These are phyloP conservation scores for Skeletonema marinoi DNA, from an alignment of 108 stramenopile species.

Conservation along the genomic window DNA sequence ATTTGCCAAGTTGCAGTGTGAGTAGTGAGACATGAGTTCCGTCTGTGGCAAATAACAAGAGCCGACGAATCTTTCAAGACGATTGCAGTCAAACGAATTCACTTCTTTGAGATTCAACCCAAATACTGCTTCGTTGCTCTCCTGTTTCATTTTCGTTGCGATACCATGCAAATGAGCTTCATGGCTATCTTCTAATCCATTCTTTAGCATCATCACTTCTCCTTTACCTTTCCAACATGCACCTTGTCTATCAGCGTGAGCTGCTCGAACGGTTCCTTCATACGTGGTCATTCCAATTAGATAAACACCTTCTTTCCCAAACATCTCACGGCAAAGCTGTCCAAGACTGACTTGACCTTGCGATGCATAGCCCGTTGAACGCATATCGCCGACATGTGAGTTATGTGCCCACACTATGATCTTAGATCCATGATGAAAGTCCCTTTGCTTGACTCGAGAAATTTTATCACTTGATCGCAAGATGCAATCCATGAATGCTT, in stretches of 20 bases:
- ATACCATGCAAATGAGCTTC: constrained; percentile 4
- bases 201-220: neutral
- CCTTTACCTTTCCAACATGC: constrained; percentile 12
- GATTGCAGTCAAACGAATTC: constrained; percentile 2
- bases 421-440: neutral
- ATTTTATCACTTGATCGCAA: neutral
- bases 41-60: constrained; percentile 12
- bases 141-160: neutral
- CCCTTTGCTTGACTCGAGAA: neutral
- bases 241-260: constrained; percentile 8
- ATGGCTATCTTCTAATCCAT: constrained; percentile 12
- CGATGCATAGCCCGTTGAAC: constrained; percentile 9
- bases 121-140: neutral
- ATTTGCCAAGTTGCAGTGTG: constrained; percentile 1
- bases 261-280: constrained; percentile 19
- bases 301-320: constrained; percentile 2
- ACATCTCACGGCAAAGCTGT: constrained; percentile 19
- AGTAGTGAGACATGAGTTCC: constrained; percentile 21
- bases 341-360: constrained; percentile 13
- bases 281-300: constrained; percentile 21
- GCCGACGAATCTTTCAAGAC: constrained; percentile 18
- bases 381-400: constrained; percentile 27
- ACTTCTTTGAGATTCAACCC: neutral
- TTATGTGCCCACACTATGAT: constrained; percentile 29
- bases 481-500: constrained; percentile 1